Evolutionary conservation across 1,284 basidiomycete genomes (phyloP).

Genomic region (Ganoderma lingzhi): DNA sequence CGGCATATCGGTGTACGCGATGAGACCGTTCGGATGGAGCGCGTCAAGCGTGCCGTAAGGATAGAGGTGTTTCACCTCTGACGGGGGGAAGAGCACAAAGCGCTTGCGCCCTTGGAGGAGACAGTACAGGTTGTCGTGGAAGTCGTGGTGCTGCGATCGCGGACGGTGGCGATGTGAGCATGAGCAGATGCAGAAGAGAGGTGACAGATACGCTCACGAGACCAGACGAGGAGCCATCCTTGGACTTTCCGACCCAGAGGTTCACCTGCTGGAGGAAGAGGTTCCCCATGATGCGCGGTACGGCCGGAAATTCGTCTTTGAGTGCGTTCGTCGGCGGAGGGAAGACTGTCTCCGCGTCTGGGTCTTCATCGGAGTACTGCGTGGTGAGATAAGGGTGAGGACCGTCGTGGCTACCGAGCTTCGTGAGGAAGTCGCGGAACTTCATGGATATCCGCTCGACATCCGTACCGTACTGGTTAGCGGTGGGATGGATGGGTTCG

Average conservation of each 20-base stretch:
- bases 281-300: constrained; percentile 44
- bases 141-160: constrained; percentile 43
- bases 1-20: constrained; percentile 40
- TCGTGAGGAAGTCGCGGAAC: constrained; percentile 39
- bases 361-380: constrained; percentile 42
- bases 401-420: constrained; percentile 32
- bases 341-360: constrained; percentile 40
- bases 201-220: constrained; percentile 33
- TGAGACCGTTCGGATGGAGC: constrained; percentile 41
- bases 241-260: constrained; percentile 43
- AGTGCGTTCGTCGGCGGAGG: constrained; percentile 43
- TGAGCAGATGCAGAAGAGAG: too few relatives aligned
- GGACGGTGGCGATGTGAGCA: not conserved
- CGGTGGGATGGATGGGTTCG: constrained; percentile 41
- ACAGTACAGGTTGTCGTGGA: constrained; percentile 47
- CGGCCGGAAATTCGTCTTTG: constrained; percentile 40
- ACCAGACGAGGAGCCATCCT: constrained; percentile 42
- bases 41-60: constrained; percentile 40
- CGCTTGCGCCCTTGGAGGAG: constrained; percentile 43
- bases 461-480: constrained; percentile 42
- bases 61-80: constrained; percentile 38
- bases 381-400: constrained; percentile 44
- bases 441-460: constrained; percentile 37
- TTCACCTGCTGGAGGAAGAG: constrained; percentile 45
- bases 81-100: constrained; percentile 44